Evolutionary conservation across 495 filamentous ascomycete genomes (phyloP).

Genomic region (Lophiotrema nucula): DNA sequence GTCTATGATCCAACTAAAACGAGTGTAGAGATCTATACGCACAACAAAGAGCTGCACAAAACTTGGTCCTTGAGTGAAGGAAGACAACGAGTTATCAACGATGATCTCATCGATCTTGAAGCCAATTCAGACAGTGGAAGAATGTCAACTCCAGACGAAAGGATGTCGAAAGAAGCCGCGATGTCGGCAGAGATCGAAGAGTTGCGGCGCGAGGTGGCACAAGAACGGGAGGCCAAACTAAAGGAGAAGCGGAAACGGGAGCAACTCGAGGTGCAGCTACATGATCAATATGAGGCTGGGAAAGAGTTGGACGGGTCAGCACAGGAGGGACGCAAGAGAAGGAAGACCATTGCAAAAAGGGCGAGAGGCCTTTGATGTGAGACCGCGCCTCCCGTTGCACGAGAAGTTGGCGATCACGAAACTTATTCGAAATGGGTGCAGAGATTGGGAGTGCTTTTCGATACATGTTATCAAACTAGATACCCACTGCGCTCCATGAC

Average conservation of each 20-base stretch:
- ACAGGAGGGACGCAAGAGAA: not conserved
- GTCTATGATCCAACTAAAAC: not conserved
- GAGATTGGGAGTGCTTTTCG: too few species aligned
- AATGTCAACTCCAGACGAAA: not conserved
- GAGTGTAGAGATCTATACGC: not conserved
- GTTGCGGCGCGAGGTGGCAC: not conserved
- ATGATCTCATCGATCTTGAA: not conserved
- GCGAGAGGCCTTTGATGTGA: too few species aligned
- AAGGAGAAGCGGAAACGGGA: not conserved
- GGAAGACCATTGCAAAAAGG: too few species aligned
- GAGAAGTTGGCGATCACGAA: too few species aligned
- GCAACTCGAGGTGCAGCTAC: not conserved
- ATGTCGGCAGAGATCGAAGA: not conserved
- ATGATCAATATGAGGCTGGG: not conserved
- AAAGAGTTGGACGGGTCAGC: not conserved
- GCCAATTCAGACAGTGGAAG: too few species aligned
- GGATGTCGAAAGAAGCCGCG: not conserved
- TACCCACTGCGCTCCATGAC: too few species aligned
- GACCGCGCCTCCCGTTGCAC: too few species aligned
- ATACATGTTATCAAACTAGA: too few species aligned
- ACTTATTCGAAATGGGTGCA: too few species aligned
- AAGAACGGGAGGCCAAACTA: not conserved
- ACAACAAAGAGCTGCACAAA: not conserved
- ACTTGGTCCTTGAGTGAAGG: conserved; percentile 1
- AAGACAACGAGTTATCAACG: not conserved